Evolutionary conservation across 129 eudicot species (phyloP), one percentile per base, ranked within the genome.

Genomic region (Lactuca saligna): DNA sequence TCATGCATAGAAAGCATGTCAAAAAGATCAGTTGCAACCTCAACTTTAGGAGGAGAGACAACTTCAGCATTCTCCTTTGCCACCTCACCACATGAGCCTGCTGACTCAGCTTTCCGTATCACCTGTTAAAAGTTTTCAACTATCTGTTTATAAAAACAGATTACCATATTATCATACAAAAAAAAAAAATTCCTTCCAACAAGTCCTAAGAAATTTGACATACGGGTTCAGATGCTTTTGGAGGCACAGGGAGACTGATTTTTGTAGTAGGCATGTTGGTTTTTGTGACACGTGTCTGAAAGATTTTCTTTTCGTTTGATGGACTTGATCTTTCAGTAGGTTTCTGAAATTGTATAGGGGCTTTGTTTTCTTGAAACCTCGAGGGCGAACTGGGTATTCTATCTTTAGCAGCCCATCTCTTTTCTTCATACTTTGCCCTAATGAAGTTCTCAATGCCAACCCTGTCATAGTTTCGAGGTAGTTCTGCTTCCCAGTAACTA

Each of bases 361-460:
- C 66, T 33, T 66, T 72, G 53, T 78, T 80, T 70, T 75, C 90
- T 74, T 42, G 80, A 51, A 60, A 83, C 65, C 72, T 74, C 67
- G 85, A 60, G 63, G 99, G 87, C 76, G 95, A 87, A 62, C 32
- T 84, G 34, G 81, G 74, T 20, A 44, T 83, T 61, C 88, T 86
- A 75, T 87, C 93, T 83, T 76, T 94, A 14, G 97, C 62, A 42
- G 80, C 85, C 99, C 99, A 94, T 83, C 96, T 87, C 76, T 94
- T 94, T 41, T 94, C 99, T 64, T 94, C 99, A 78, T 94, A 92
- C 95, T 88, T 92, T 35, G 95, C 98, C 61, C 95, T 89, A 32
- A 92, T 92, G 75, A 92, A 88, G 73, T 86, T 92, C 80, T 88
- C 96, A 70, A 88, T 86, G 38, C 95, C 95, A 77, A 84, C 96